Conservation (phyloP, 177 flowering plant genomes). For the Tripterygium wilfordii region DNA sequence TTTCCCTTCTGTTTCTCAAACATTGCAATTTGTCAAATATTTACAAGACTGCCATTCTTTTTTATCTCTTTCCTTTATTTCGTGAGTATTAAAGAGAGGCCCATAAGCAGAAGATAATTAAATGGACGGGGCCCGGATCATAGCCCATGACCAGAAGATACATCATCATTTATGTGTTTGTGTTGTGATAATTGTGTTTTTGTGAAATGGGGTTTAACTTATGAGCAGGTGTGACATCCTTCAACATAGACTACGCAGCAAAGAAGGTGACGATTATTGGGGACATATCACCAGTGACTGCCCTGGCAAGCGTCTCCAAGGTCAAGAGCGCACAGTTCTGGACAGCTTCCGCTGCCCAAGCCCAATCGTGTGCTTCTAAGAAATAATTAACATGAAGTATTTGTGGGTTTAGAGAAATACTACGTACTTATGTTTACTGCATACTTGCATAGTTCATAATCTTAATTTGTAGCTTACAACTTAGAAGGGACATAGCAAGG, state of each 20-base stretch:
- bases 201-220: not conserved
- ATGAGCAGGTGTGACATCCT: slow-evolving; percentile 40
- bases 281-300: slow-evolving; percentile 32
- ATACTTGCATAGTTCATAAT: too few species aligned
- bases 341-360: slow-evolving; percentile 14
- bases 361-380: too few species aligned
- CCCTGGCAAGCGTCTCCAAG: slow-evolving; percentile 41
- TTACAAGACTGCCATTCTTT: not conserved
- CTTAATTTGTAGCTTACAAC: too few species aligned
- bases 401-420: too few species aligned
- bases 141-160: too few species aligned
- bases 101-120: too few species aligned
- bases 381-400: too few species aligned
- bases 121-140: too few species aligned
- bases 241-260: slow-evolving; percentile 39
- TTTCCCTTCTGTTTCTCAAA: not conserved
- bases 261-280: slow-evolving; percentile 48
- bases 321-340: slow-evolving; percentile 39
- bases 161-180: too few species aligned
- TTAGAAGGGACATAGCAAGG: too few species aligned
- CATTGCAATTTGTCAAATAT: not conserved
- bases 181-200: not conserved
- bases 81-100: too few species aligned
- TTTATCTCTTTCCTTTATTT: not conserved
- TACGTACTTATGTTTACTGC: too few species aligned